Evolutionary conservation across 768 basidiomycete genomes (phyloP), one percentile per base, ranked within the genome.

Genomic region (Basidioascus undulatus): DNA sequence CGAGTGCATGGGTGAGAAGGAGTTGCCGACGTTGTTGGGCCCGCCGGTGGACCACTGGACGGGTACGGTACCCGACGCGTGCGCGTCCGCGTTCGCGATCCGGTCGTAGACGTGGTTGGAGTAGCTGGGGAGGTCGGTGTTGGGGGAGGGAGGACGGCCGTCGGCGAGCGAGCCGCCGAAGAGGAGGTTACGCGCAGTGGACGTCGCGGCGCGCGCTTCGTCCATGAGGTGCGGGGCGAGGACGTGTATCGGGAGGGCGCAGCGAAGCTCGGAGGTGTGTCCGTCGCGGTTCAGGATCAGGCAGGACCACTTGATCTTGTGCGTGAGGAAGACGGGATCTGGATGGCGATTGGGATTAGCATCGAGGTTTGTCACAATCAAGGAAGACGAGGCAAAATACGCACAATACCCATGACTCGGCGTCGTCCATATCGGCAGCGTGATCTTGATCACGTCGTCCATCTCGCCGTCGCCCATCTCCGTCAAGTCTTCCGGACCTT

Each of bases 201-300:
- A 64, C 4, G 82, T 76, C 20, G 72, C 66, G 2, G 67, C 63
- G 27, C 74, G 65, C 1, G 82, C 76, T 54, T 92, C 86, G 12
- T 73, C 65, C 13, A 79, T 63, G 1, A 89, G 61, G 11, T 69
- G 63, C 44, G 67, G 55, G 48, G 86, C 75, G 19, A 94, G 73
- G 36, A 96, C 66, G 52, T 80, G 71, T 26, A 96, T 59, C 0
- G 89, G 89, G 5, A 94, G 65, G 1, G 84, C 84, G 57, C 89
- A 94, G 13, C 86, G 73, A n/a, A 96, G 65, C 57, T 94, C 84
- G 8, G 83, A 87, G 3, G 73, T 75, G 54, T 94, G 89, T 0
- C 86, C 86, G 53, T 94, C 89, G 6, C 66, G 65, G 54, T 94
- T 96, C 47, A 65, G 65, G 52, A 87, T 76, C 39, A 73, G 62